A percentile compares a stretch with the other conserved stretches of the same genome.
Evolutionary conservation across 2,329 filamentous ascomycete genomes (phyloP).

Genomic region (Monosporascus cannonballus): DNA sequence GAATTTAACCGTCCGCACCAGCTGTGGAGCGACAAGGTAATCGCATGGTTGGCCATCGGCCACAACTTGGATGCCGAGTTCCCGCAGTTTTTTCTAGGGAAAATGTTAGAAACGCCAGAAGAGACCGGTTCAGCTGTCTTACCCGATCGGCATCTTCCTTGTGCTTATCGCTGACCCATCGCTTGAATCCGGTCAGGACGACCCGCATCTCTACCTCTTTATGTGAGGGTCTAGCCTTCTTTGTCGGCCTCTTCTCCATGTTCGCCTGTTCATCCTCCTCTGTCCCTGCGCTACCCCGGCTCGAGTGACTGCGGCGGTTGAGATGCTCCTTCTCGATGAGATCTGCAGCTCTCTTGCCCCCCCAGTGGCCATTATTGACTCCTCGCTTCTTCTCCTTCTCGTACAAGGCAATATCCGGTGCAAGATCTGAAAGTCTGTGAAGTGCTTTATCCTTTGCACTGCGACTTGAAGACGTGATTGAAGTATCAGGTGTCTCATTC

Average conservation of each 20-base stretch:
- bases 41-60: constrained; percentile 71
- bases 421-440: constrained; percentile 69
- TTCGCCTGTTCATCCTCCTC: constrained; percentile 27
- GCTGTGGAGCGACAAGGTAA: constrained; percentile 78
- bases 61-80: constrained; percentile 75
- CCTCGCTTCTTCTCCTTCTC: constrained; percentile 86
- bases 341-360: constrained; percentile 57
- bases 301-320: constrained; percentile 30
- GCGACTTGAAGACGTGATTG: constrained; percentile 64
- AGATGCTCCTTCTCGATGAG: constrained; percentile 45
- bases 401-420: constrained; percentile 80
- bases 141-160: constrained; percentile 79
- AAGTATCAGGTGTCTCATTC: constrained; percentile 70
- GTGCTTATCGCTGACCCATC: constrained; percentile 68
- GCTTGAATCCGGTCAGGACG: constrained; percentile 75
- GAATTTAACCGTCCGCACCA: constrained; percentile 91
- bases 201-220: constrained; percentile 68
- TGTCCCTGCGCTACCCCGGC: constrained; percentile 23
- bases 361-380: constrained; percentile 46
- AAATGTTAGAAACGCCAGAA: constrained; percentile 10
- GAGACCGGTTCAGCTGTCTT: constrained; percentile 28
- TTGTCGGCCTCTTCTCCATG: constrained; percentile 49
- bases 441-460: constrained; percentile 84
- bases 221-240: constrained; percentile 56
- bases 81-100: constrained; percentile 68